Evolutionary conservation across 2,329 filamentous ascomycete genomes (phyloP).

Genomic region (Colletotrichum tropicicola): DNA sequence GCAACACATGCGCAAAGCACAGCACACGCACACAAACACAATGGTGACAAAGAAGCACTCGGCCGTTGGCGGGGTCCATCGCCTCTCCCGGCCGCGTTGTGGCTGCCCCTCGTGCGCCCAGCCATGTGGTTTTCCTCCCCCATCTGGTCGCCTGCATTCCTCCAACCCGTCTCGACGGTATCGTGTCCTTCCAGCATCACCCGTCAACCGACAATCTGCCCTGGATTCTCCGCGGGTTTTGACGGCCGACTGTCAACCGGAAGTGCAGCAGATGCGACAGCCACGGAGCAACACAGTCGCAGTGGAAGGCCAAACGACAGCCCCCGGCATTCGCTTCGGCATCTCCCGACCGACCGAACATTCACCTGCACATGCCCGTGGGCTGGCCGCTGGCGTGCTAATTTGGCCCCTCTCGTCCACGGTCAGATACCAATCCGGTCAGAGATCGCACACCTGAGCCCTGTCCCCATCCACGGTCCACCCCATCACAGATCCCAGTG

Average conservation of each 20-base stretch:
- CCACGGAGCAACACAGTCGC: no score
- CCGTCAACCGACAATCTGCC: background rate
- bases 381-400: conserved; percentile 8
- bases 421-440: conserved; percentile 42
- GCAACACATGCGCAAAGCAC: conserved; percentile 17
- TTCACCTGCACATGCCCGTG: conserved; percentile 28
- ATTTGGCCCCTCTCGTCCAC: conserved; percentile 26
- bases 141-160: conserved; percentile 17
- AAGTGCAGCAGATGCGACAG: background rate
- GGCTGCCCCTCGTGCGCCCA: conserved; percentile 21
- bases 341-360: conserved; percentile 27
- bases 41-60: conserved; percentile 13
- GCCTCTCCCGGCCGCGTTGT: conserved; percentile 15
- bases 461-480: conserved; percentile 25
- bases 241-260: background rate
- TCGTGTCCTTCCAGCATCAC: conserved; percentile 4
- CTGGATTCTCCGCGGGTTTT: background rate
- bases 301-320: background rate
- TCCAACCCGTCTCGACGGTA: conserved; percentile 14
- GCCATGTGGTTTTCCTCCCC: conserved; percentile 24
- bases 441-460: conserved; percentile 37
- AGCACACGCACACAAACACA: background rate
- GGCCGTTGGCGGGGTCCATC: conserved; percentile 11
- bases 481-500: conserved; percentile 28
- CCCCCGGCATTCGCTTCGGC: conserved; percentile 26